Evolutionary conservation across 164 flowering plant species (phyloP).

Genomic region (Umbellularia californica): DNA sequence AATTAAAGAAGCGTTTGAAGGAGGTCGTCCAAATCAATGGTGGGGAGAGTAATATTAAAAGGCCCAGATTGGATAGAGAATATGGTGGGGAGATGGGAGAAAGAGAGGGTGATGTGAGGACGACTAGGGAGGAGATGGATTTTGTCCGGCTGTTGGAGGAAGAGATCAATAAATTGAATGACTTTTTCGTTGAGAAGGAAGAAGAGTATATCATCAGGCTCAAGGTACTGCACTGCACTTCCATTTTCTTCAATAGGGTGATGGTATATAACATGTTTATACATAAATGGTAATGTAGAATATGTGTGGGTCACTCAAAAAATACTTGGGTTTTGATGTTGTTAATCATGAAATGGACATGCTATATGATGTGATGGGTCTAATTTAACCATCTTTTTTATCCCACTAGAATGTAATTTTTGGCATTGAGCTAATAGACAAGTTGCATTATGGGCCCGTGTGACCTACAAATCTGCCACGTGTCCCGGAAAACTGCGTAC

Average conservation of each 20-base stretch:
- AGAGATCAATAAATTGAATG: constrained; percentile 83
- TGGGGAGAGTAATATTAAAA: constrained; percentile 24
- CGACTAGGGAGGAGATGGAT: constrained; percentile 51
- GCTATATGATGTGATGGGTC: no score
- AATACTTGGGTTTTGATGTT: no score
- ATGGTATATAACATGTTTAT: no score
- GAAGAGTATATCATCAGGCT: constrained; percentile 80
- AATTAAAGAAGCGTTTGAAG: constrained; percentile 70
- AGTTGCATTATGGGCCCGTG: accelerated
- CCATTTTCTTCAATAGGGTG: no score
- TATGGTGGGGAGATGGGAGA: constrained; percentile 13
- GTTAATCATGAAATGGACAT: no score
- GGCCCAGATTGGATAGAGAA: constrained; percentile 20
- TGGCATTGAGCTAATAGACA: no score
- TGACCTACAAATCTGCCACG: no score
- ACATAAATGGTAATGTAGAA: no score
- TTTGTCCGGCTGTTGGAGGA: constrained; percentile 59
- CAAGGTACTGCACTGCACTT: constrained; percentile 40
- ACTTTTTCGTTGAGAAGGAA: constrained; percentile 81
- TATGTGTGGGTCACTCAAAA: no score
- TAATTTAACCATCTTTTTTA: no score
- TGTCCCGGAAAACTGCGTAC: no score
- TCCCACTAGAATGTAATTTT: no score
- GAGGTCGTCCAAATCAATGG: constrained; percentile 44
- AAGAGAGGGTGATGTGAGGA: constrained; percentile 25